Evolutionary conservation across 2,329 filamentous ascomycete species (phyloP), one percentile per base, ranked within the genome.

Genomic region (Claviceps pusilla): DNA sequence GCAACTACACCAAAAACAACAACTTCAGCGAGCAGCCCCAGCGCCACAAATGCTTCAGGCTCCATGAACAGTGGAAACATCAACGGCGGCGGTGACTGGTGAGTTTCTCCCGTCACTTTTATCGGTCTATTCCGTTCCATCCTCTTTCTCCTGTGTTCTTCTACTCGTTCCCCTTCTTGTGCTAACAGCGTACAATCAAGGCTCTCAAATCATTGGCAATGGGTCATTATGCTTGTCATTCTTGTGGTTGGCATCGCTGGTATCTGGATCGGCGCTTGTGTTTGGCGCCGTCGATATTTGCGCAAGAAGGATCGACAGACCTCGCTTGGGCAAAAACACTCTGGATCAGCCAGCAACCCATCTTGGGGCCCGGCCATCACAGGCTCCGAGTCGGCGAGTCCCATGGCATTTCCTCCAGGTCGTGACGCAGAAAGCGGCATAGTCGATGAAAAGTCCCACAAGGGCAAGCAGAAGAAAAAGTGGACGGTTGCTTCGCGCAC

Each of bases 151-250:
- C 10, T 14, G 10, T 11, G 5, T 19, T 9, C 19, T 42, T 19
- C 9, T 41, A 2, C n/a, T 41, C 7, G 35, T 41, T 12, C 24
- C 14, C 4, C 7, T n/a, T 7, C 29, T 41, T 19, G 28, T 51
- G 16, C 50, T 51, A 24, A 51, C 28, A 28, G 4, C 3, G 7
- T 19, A 24, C 4, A 45, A 43, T 2, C 2, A 7, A 88, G 86
- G 85, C 70, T 87, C 51, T 75, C 77, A 7, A 76, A 73, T 33
- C 87, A 91, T 67, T 88, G 80, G 73, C 77, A 82, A 71, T 95
- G 87, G 87, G 79, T 94, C 48, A 76, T 91, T 58, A 88, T 93
- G 76, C 75, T 93, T 53, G 82, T 89, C 59, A 72, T 91, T 57
- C 75, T 94, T 33, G 76, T 84, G 47, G 72, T 91, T 56, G 83